Evolutionary conservation across 805 yeast species (phyloP).

Genomic region (Kuraishia capsulata): DNA sequence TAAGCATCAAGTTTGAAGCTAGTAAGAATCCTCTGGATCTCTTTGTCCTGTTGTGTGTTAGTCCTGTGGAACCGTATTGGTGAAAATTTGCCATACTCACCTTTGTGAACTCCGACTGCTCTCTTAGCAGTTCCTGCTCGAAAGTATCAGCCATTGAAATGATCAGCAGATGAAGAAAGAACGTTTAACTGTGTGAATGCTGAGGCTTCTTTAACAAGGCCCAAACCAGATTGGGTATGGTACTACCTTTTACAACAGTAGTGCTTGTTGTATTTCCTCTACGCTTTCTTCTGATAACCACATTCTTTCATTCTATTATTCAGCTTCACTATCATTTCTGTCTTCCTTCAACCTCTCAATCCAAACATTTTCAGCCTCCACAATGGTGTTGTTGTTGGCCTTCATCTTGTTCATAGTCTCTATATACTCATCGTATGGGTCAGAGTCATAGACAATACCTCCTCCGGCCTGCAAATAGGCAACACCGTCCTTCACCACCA

Average conservation of each 20-base stretch:
- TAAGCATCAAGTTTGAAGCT: conserved; percentile 44
- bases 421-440: conserved; percentile 88
- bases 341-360: conserved; percentile 28
- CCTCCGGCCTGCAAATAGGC: conserved; percentile 99
- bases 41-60: conserved; percentile 36
- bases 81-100: not conserved
- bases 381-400: conserved; percentile 83
- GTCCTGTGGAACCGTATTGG: not conserved
- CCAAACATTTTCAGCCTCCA: conserved; percentile 86
- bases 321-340: conserved; percentile 16
- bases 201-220: no score
- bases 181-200: no score
- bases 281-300: no score
- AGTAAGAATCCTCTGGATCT: conserved; percentile 43
- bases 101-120: conserved; percentile 4
- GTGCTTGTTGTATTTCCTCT: no score
- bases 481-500: conserved; percentile 85
- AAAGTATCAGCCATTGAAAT: conserved; percentile 3
- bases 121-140: conserved; percentile 2
- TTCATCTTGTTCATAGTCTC: conserved; percentile 97
- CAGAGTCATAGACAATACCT: conserved; percentile 93
- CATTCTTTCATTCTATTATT: conserved; percentile 5
- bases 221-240: no score
- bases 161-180: no score
- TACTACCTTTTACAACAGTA: no score